Conservation (phyloP, 78 protist species). For the Dictyostelium intermedium region DNA sequence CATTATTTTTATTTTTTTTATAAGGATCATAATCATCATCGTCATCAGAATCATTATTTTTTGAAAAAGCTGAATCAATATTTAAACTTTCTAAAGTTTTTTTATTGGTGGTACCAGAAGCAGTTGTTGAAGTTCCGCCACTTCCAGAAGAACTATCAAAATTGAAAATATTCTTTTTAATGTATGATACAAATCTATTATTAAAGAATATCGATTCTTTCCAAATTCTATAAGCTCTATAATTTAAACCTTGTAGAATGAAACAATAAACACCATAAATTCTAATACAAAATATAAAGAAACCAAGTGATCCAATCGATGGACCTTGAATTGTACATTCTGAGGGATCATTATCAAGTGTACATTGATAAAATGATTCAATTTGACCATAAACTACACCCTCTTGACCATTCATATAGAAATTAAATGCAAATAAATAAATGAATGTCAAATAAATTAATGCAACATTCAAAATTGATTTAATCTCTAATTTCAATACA, state of each 20-base stretch:
- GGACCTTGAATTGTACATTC: slow-evolving; percentile 50
- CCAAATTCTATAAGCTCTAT: slow-evolving; percentile 38
- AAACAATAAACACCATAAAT: slow-evolving; percentile 26
- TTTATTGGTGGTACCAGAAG: not conserved
- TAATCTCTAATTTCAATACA: slow-evolving; percentile 4
- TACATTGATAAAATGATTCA: not conserved
- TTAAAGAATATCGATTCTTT: slow-evolving; percentile 3
- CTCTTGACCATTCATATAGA: slow-evolving; percentile 15
- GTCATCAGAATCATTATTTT: not conserved
- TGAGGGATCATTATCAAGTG: not conserved
- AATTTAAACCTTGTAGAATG: not conserved
- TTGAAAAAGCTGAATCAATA: not conserved
- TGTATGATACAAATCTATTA: not conserved
- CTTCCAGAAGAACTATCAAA: not conserved
- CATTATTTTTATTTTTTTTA: not conserved
- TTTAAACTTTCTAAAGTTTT: not conserved
- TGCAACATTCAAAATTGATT: slow-evolving; percentile 28
- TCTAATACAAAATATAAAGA: slow-evolving; percentile 34
- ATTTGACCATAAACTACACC: not conserved
- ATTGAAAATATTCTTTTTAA: not conserved
- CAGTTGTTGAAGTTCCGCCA: not conserved
- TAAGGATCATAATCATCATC: not conserved
- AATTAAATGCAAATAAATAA: slow-evolving; percentile 6
- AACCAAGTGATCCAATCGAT: slow-evolving; percentile 2
- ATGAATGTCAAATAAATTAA: slow-evolving; percentile 47